Evolutionary conservation across 2,329 filamentous ascomycete species (phyloP), one percentile per base, ranked within the genome.

Genomic region (Fusarium algeriense): DNA sequence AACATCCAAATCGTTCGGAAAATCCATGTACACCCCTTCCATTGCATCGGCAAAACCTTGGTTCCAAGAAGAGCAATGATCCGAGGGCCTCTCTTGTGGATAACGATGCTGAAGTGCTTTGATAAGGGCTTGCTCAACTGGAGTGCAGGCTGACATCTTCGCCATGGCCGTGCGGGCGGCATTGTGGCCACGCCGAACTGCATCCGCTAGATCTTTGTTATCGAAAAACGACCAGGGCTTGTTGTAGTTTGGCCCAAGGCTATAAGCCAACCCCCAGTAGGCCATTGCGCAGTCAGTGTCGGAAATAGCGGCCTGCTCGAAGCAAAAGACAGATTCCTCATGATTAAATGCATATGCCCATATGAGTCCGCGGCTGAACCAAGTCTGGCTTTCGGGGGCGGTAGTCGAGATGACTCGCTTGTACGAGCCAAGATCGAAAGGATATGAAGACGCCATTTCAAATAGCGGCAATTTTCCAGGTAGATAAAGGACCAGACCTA

Each of bases 311-410:
- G 89, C 90, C 12, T 82, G 81, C 73, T 89, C 82, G 73, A 93
- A 93, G 80, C 91, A 93, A 43, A 80, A 81, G 7, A 85, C 86
- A 0, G 91, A 87, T 78, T 94, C 92, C 71, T 91, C 90, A 75
- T 94, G 92, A 76, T 94, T 93, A 83, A 95, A 95, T 26, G 84
- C 90, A 78, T 92, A 94, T 45, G 85, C 86, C 92, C 92, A 94
- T 26, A 90, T 83, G n/a, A 94, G 81, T 5, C 91, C 92, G 14
- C 91, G 88, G 76, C 91, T 84, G 77, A 93, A 93, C 92, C 92
- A 94, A 10, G 73, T 81, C 75, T 92, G 88, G 3, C 57, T 49
- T 20, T 70, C 57, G 4, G 40, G 35, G 26, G 53, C 55, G 7
- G 9, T 20, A 5, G 70, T 61, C 8, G 63, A 66, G 37, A 73